phyloP scores from a whole-genome alignment of 768 basidiomycete species.

The Lentinula sp. region DNA sequence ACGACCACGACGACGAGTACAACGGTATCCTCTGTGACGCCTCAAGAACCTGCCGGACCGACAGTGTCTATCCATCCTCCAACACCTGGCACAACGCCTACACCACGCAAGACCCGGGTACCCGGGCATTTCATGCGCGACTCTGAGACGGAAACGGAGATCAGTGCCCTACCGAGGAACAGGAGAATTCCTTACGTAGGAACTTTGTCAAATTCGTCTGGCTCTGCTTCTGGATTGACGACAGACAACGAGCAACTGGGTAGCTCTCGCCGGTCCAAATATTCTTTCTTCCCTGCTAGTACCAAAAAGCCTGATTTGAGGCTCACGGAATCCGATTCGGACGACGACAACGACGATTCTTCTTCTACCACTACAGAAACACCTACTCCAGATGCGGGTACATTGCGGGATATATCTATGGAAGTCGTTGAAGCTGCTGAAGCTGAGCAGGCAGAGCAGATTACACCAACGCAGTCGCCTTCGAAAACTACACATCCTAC shows the following conservation, averaged over 20 bases:
- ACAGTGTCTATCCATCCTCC: conserved; percentile 1
- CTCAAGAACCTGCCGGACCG: background rate
- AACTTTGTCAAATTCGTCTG: background rate
- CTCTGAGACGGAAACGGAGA: conserved; percentile 9
- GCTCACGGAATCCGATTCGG: background rate
- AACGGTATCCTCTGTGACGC: background rate
- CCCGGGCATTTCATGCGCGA: conserved; percentile 7
- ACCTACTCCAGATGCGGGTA: background rate
- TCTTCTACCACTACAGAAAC: conserved; percentile 2
- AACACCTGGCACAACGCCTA: background rate
- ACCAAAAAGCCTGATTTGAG: background rate
- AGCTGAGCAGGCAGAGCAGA: background rate
- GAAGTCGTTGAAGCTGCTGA: background rate
- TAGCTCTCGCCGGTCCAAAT: background rate
- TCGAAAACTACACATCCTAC: background rate
- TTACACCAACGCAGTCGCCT: background rate
- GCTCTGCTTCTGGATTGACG: background rate
- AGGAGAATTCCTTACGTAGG: background rate
- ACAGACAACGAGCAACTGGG: background rate
- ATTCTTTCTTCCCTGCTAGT: background rate
- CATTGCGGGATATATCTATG: background rate
- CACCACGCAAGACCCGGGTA: background rate
- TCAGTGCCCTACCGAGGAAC: background rate
- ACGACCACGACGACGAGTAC: background rate
- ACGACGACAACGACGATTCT: background rate